phyloP scores from a whole-genome alignment of 2,329 filamentous ascomycete genomes.

The Mycogone perniciosa region DNA sequence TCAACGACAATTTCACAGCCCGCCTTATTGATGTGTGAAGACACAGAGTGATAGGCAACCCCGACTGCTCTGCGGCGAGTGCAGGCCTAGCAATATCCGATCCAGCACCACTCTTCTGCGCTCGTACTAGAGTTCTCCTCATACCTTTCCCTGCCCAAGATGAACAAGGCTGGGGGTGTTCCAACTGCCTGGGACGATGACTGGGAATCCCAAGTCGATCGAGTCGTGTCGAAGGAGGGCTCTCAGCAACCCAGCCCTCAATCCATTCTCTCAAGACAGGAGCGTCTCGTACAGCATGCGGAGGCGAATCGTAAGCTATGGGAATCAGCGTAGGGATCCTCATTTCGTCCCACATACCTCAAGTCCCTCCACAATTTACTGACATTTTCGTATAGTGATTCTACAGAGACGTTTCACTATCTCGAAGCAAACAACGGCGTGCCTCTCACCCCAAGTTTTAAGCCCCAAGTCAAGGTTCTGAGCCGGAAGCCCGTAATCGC shows the following conservation, averaged over 20 bases:
- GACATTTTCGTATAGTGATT: conserved; percentile 49
- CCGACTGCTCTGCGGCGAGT: neutral
- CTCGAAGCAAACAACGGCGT: conserved; percentile 58
- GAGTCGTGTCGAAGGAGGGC: conserved; percentile 31
- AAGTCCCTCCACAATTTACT: conserved; percentile 5
- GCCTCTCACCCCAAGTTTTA: conserved; percentile 62
- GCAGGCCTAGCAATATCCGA: neutral
- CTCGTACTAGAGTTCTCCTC: neutral
- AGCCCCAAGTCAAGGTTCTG: conserved; percentile 75
- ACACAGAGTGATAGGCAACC: neutral
- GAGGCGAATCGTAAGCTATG: conserved; percentile 82
- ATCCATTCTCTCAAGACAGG: conserved; percentile 58
- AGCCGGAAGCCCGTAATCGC: conserved; percentile 70
- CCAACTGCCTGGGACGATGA: conserved; percentile 87
- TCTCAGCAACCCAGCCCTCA: conserved; percentile 29
- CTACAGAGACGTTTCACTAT: conserved; percentile 68
- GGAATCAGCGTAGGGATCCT: conserved; percentile 68
- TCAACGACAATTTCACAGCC: neutral
- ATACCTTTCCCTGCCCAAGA: conserved; percentile 24
- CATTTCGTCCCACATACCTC: conserved; percentile 7
- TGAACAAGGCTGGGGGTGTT: conserved; percentile 39
- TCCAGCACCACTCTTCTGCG: neutral
- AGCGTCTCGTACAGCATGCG: conserved; percentile 71
- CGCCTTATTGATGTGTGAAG: neutral
- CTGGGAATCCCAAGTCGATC: conserved; percentile 76